A percentile compares a stretch with the other conserved stretches of the same genome.
phyloP scores from a whole-genome alignment of 192 early-diverging fungal species.

The Neocallimastix lanati region DNA sequence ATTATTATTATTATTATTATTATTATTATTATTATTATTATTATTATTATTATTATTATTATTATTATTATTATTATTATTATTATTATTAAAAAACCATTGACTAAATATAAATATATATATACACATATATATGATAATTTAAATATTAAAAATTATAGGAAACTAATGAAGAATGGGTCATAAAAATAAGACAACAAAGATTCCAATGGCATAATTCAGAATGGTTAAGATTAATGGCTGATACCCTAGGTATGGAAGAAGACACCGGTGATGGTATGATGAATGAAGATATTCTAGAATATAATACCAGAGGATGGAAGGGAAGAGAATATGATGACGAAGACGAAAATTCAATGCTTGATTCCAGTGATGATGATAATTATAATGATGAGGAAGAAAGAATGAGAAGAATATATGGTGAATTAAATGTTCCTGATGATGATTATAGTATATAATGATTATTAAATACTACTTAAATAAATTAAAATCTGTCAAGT shows the following conservation, averaged over 20 bases:
- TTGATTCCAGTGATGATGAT: not conserved
- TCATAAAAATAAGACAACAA: conserved; percentile 23
- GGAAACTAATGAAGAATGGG: conserved; percentile 36
- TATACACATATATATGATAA: not conserved
- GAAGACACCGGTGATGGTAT: not conserved
- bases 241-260: not conserved
- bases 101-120: too few species aligned
- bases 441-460: not conserved
- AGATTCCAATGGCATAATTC: conserved; percentile 39
- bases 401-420: not conserved
- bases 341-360: not conserved
- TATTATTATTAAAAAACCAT: too few species aligned
- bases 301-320: not conserved
- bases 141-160: not conserved
- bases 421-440: not conserved
- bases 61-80: too few species aligned
- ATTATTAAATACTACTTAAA: too few species aligned
- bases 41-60: too few species aligned
- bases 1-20: too few species aligned
- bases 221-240: conserved; percentile 16
- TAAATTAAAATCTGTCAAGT: too few species aligned
- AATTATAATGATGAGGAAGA: not conserved
- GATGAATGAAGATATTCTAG: not conserved
- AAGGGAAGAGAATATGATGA: not conserved
- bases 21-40: too few species aligned